These are phyloP conservation scores for Talaromyces albobiverticillius DNA, from an alignment of 2,329 filamentous ascomycete genomes.

Conservation along the genomic window DNA sequence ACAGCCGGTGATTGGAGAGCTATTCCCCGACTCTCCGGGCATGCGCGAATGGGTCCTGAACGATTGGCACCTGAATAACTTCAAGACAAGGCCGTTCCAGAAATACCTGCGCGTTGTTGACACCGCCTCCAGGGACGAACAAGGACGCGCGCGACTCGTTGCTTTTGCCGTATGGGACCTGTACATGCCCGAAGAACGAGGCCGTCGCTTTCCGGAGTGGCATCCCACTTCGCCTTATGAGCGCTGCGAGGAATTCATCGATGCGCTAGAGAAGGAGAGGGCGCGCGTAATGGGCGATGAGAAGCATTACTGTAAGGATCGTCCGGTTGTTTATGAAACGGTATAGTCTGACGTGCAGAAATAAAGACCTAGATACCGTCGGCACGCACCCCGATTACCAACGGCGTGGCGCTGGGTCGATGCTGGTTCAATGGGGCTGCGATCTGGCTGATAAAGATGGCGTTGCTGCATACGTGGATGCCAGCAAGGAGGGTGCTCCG, in stretches of 20 bases:
- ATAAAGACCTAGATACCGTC: slow-evolving; percentile 36
- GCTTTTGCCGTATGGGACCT: slow-evolving; percentile 32
- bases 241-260: slow-evolving; percentile 21
- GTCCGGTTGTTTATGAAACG: background rate
- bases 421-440: slow-evolving; percentile 39
- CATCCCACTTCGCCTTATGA: slow-evolving; percentile 19
- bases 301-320: slow-evolving; percentile 26
- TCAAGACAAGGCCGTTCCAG: slow-evolving; percentile 23
- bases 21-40: slow-evolving; percentile 28
- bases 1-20: slow-evolving; percentile 17
- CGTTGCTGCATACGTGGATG: slow-evolving; percentile 37
- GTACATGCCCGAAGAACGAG: slow-evolving; percentile 22
- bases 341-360: slow-evolving; percentile 1
- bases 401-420: slow-evolving; percentile 37
- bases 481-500: slow-evolving; percentile 32
- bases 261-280: slow-evolving; percentile 20
- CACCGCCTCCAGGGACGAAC: slow-evolving; percentile 13
- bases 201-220: slow-evolving; percentile 28
- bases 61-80: slow-evolving; percentile 20
- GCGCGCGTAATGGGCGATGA: slow-evolving; percentile 22
- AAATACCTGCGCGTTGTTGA: slow-evolving; percentile 29
- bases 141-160: slow-evolving; percentile 17
- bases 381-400: slow-evolving; percentile 44
- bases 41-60: slow-evolving; percentile 25
- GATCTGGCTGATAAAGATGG: slow-evolving; percentile 35